A percentile compares a stretch with the other conserved stretches of the same genome.
These are phyloP conservation scores for Microbotryum violaceum DNA, from an alignment of 1,284 basidiomycete species.

Conservation along the genomic window DNA sequence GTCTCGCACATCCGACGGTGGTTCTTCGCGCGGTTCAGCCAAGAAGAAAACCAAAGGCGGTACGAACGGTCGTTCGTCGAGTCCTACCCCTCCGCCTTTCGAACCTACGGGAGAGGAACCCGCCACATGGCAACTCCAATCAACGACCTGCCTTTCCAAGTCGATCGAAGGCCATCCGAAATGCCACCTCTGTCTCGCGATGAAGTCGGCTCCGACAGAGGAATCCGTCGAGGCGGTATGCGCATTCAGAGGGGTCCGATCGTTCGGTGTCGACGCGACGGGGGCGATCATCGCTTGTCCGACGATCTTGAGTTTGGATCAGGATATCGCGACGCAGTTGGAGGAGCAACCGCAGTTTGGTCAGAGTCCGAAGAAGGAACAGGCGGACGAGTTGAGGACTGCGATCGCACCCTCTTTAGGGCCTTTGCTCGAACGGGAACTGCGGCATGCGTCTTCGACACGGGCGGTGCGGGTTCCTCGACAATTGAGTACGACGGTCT, in stretches of 20 bases:
- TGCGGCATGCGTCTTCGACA: conserved; percentile 55
- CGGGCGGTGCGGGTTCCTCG: conserved; percentile 62
- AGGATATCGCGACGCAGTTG: not conserved
- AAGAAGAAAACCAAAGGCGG: too few relatives aligned
- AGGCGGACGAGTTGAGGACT: conserved; percentile 37
- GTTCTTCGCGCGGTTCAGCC: too few relatives aligned
- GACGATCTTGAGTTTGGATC: conserved; percentile 1
- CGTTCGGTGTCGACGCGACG: conserved; percentile 15
- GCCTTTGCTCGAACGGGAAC: conserved; percentile 60
- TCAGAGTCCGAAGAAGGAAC: conserved; percentile 28
- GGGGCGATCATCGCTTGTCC: conserved; percentile 5
- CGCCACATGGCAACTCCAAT: conserved; percentile 2
- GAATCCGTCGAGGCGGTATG: conserved; percentile 10
- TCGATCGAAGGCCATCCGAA: conserved; percentile 14
- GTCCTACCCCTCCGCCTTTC: not conserved
- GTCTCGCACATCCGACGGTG: too few relatives aligned
- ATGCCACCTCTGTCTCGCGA: conserved; percentile 24
- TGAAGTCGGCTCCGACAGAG: not conserved
- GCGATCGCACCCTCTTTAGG: conserved; percentile 64
- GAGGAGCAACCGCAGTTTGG: conserved; percentile 10
- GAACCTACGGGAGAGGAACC: not conserved
- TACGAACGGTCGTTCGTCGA: too few relatives aligned
- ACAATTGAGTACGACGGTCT: conserved; percentile 52
- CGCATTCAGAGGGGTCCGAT: conserved; percentile 18
- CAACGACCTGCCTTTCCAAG: conserved; percentile 25